Conservation (phyloP, 495 filamentous ascomycete genomes). For the Penicillium daleae region DNA sequence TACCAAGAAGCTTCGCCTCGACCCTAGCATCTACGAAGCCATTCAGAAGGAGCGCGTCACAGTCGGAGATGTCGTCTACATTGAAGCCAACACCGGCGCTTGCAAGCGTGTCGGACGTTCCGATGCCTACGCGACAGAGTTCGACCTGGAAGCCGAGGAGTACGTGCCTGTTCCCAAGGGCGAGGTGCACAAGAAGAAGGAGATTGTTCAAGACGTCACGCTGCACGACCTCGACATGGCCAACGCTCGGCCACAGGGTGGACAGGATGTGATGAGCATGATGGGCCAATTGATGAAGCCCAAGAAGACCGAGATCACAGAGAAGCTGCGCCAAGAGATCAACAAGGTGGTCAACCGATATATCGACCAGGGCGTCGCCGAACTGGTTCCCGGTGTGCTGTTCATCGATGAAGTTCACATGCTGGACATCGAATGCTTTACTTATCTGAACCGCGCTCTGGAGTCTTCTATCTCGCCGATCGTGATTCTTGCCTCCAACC, state of each 20-base stretch:
- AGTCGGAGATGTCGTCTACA: slow-evolving; percentile 96
- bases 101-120: slow-evolving; percentile 95
- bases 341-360: slow-evolving; percentile 99
- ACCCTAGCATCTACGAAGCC: slow-evolving; percentile 97
- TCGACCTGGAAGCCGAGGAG: slow-evolving; percentile 97
- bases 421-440: slow-evolving; percentile 99
- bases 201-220: slow-evolving; percentile 98
- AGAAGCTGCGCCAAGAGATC: slow-evolving; percentile 93
- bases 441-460: slow-evolving; percentile 95
- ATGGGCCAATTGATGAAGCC: slow-evolving; percentile 99
- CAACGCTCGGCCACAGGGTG: slow-evolving; percentile 90
- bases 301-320: slow-evolving; percentile 97
- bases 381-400: slow-evolving; percentile 93
- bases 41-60: slow-evolving; percentile 97
- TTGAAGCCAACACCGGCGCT: slow-evolving; percentile 96
- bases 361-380: slow-evolving; percentile 97
- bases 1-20: slow-evolving; percentile 93
- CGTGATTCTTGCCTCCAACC: slow-evolving; percentile 96
- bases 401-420: slow-evolving; percentile 99
- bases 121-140: slow-evolving; percentile 96
- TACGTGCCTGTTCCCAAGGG: slow-evolving; percentile 98
- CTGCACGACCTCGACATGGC: slow-evolving; percentile 96
- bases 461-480: slow-evolving; percentile 93
- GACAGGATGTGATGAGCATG: slow-evolving; percentile 99
- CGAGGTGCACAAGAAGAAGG: slow-evolving; percentile 99